Conservation (phyloP, 805 yeast genomes). For the Saccharomycopsis fibuligera region DNA sequence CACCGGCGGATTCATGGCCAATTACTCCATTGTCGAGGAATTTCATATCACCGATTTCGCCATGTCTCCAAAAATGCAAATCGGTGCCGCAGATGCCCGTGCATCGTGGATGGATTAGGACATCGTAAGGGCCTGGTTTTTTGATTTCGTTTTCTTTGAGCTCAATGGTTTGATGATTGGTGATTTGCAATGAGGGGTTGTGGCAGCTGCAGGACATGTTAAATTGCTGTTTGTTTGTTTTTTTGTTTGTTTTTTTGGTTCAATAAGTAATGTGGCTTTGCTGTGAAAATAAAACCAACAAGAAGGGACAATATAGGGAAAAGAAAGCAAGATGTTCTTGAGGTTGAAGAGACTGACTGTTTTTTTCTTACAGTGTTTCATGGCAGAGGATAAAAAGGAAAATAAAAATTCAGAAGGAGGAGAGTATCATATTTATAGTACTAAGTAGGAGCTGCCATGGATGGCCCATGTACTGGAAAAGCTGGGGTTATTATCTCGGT, state of each 20-base stretch:
- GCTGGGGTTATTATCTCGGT: too few relatives aligned
- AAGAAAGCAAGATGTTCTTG: too few relatives aligned
- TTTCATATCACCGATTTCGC: constrained; percentile 48
- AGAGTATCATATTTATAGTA: too few relatives aligned
- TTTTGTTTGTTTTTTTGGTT: constrained; percentile 2
- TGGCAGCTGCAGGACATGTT: constrained; percentile 8
- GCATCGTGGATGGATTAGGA: constrained; percentile 50
- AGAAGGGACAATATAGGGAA: too few relatives aligned
- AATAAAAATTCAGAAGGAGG: too few relatives aligned
- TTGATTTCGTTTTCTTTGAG: constrained; percentile 13
- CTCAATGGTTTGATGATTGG: constrained; percentile 17
- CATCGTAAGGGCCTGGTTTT: constrained; percentile 33
- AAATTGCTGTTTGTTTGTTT: too few relatives aligned
- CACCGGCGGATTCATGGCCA: constrained; percentile 44
- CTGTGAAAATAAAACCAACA: not conserved
- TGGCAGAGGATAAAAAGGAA: too few relatives aligned
- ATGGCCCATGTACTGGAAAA: too few relatives aligned
- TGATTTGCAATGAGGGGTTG: constrained; percentile 19
- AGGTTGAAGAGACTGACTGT: too few relatives aligned
- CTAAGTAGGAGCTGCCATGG: too few relatives aligned
- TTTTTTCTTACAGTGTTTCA: too few relatives aligned
- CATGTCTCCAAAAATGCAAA: constrained; percentile 61
- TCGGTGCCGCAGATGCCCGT: constrained; percentile 77
- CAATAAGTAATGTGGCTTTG: too few relatives aligned
- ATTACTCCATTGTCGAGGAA: constrained; percentile 32